Conservation (phyloP, 2,329 filamentous ascomycete species). For the Fusarium burgessii region DNA sequence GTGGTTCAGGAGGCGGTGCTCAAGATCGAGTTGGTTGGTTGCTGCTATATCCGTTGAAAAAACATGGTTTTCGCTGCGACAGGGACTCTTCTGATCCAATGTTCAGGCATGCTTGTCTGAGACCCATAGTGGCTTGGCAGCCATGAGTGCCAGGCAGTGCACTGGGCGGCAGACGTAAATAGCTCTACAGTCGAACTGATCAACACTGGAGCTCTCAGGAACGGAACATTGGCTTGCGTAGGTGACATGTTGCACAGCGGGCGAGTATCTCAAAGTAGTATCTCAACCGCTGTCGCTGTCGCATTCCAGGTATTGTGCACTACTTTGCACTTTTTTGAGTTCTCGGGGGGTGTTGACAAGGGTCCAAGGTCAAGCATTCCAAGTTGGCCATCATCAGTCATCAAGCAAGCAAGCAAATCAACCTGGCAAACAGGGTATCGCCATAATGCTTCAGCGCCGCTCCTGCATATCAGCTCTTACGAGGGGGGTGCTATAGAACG, state of each 20-base stretch:
- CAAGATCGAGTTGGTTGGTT: not conserved
- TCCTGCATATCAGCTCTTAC: conserved; percentile 45
- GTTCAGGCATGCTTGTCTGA: conserved; percentile 27
- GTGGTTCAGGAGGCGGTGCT: conserved; percentile 10
- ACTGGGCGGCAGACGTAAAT: conserved; percentile 29
- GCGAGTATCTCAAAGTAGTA: not conserved
- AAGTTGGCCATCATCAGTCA: conserved; percentile 33
- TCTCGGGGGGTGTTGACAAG: conserved; percentile 4
- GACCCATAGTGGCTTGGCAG: conserved; percentile 36
- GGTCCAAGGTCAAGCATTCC: conserved; percentile 2
- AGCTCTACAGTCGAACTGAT: conserved; percentile 18
- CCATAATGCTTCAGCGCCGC: conserved; percentile 20
- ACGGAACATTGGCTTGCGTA: conserved; percentile 32
- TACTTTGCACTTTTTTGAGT: conserved; percentile 8
- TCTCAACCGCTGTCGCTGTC: conserved; percentile 3
- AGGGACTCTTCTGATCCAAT: conserved; percentile 11
- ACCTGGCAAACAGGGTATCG: conserved; percentile 15
- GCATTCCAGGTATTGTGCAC: conserved; percentile 1
- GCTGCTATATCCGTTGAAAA: not conserved
- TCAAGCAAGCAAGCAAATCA: conserved; percentile 31
- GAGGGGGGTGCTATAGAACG: conserved; percentile 8
- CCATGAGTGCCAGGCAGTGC: conserved; percentile 28
- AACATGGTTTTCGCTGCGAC: not conserved
- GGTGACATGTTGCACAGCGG: conserved; percentile 31
- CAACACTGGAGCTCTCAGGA: conserved; percentile 18